Base-by-base conservation (phyloP, 352 stramenopile species). In the Halophytophthora batemanensis region DNA sequence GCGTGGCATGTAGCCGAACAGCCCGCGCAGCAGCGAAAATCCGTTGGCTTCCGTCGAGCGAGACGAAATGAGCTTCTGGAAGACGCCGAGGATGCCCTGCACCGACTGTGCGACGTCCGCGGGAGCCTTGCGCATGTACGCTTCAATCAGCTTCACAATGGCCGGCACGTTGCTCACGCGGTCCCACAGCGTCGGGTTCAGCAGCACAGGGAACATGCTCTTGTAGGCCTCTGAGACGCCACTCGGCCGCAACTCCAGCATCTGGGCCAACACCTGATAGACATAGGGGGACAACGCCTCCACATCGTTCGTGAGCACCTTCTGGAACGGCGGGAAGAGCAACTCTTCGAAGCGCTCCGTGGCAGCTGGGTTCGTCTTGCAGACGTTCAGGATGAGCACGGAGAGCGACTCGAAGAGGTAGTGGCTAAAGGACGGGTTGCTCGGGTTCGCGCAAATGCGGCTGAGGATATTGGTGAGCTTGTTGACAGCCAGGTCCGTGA, bases 391-490 rank as follows among this genome's bases (percentile, higher is more conserved):
- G 39, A 99, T 94, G 13, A 98, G 67, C 17, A 98, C 93, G 0
- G 97, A 98, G 33, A 99, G 86, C 12, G 95, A 98, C 74, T 99
- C 97, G 61, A 99, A 99, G 8, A 99, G 71, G 58, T 97, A 99
- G 70, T 99, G 97, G 59, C 98, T 99, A 75, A 98, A 99, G 19
- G 93, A 93, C 18, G 97, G 97, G 69, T 99, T 99, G 51, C 93
- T 96, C 22, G 97, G 97, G 75, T 99, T 99, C 34, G 95, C 96
- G 50, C 95, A 98, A 15, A 99, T 97, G 14, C 74, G 71, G 45
- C 79, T 97, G 42, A 99, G 61, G 17, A 98, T 88, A 35, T 47
- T 81, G 10, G 93, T 98, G 39, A 99, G 74, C 48, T 98, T 97
- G 53, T 90, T 82, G 14, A 99, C 86, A n/a, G 98, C 90, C 53